Percentiles rank a stretch among this genome's conserved stretches.
These are phyloP conservation scores for Hibiscus syriacus DNA, from an alignment of 345 rosid genomes.

Conservation along the genomic window DNA sequence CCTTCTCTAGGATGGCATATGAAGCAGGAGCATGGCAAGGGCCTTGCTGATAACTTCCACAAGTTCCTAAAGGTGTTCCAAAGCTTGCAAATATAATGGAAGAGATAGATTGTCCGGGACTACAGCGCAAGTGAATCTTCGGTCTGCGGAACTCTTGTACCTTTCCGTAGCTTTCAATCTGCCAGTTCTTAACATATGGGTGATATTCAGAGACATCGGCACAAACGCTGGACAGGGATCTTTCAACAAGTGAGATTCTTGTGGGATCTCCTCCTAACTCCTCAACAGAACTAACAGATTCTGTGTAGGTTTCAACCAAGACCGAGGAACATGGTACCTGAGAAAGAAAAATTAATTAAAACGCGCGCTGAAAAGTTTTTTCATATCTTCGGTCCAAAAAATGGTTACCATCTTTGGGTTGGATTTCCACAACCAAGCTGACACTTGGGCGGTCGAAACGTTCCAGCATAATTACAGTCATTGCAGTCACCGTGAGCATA, in stretches of 20 bases:
- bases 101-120: conserved; percentile 68
- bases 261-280: conserved; percentile 93
- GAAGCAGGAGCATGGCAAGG: conserved; percentile 82
- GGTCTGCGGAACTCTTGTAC: conserved; percentile 79
- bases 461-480: conserved; percentile 69
- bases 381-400: neutral
- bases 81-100: conserved; percentile 93
- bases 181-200: conserved; percentile 95
- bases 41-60: conserved; percentile 94
- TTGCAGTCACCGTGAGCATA: conserved; percentile 71
- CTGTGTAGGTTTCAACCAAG: conserved; percentile 86
- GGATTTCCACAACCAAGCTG: conserved; percentile 90
- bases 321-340: conserved; percentile 89
- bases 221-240: conserved; percentile 72
- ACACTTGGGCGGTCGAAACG: conserved; percentile 79
- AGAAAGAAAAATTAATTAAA: conserved; percentile 15
- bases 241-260: conserved; percentile 67
- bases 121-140: conserved; percentile 80
- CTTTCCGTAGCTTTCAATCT: conserved; percentile 91
- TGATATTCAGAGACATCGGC: conserved; percentile 89
- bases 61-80: conserved; percentile 95
- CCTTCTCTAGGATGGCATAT: conserved; percentile 71
- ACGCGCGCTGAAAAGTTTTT: neutral
- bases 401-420: conserved; percentile 67
- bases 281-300: conserved; percentile 84